Conservation (phyloP, 805 yeast genomes). For the Myxozyma kluyveri region DNA sequence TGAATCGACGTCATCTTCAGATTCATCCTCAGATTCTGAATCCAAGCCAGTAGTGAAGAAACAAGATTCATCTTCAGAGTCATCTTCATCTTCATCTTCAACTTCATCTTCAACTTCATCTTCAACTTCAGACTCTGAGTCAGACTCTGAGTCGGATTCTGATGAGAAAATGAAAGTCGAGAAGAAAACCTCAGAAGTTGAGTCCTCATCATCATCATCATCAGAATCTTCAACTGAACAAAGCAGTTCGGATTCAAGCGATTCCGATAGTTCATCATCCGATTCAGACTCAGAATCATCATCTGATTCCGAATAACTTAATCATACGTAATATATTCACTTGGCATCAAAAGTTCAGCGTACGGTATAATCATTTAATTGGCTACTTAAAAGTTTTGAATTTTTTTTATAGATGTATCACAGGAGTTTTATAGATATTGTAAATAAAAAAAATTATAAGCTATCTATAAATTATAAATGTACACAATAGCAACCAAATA, state of each 20-base stretch:
- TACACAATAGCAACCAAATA: too few species aligned
- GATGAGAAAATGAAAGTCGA: neutral
- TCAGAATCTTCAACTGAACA: too few species aligned
- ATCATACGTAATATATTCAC: neutral
- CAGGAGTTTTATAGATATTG: too few species aligned
- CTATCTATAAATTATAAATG: too few species aligned
- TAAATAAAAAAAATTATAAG: too few species aligned
- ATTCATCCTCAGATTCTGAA: conserved; percentile 3
- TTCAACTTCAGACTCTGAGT: neutral
- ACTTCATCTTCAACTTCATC: neutral
- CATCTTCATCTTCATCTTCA: conserved; percentile 7
- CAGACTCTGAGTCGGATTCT: conserved; percentile 8
- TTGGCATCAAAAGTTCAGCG: too few species aligned
- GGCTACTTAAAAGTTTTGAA: too few species aligned
- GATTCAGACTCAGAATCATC: neutral
- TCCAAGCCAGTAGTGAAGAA: neutral
- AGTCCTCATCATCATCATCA: too few species aligned
- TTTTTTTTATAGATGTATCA: too few species aligned
- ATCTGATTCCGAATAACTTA: neutral
- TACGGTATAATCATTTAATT: too few species aligned
- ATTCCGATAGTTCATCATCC: neutral
- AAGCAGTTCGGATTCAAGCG: too few species aligned
- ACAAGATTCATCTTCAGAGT: neutral
- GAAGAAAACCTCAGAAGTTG: too few species aligned
- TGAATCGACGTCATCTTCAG: neutral